These are phyloP conservation scores for Ogataea minuta DNA, from an alignment of 805 yeast genomes.

Conservation along the genomic window DNA sequence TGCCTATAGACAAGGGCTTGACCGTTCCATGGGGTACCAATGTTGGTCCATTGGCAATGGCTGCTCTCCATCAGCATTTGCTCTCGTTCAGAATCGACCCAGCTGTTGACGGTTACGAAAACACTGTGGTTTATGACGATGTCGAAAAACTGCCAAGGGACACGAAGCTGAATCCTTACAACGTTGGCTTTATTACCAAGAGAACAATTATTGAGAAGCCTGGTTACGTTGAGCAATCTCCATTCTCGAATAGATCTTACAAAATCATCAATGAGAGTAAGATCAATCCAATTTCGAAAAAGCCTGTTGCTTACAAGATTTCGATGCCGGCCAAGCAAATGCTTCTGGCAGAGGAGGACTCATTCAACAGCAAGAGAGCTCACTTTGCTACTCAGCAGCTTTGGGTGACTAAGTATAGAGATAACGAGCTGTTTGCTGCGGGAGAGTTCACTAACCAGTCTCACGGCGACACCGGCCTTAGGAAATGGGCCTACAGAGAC, in stretches of 20 bases:
- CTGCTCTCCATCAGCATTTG: conserved; percentile 82
- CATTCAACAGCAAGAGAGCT: conserved; percentile 72
- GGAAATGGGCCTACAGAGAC: conserved; percentile 64
- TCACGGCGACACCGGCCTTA: conserved; percentile 66
- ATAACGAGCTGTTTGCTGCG: conserved; percentile 71
- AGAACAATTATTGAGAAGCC: conserved; percentile 67
- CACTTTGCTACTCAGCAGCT: conserved; percentile 72
- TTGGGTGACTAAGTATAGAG: conserved; percentile 80
- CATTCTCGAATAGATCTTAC: conserved; percentile 70
- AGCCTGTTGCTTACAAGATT: conserved; percentile 76
- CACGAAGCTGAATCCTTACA: conserved; percentile 57
- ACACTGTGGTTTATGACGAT: conserved; percentile 72
- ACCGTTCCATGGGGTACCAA: conserved; percentile 72
- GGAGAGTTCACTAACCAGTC: conserved; percentile 89
- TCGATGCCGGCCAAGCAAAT: conserved; percentile 74
- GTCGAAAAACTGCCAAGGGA: conserved; percentile 58
- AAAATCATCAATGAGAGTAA: conserved; percentile 73
- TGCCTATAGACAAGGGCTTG: conserved; percentile 72
- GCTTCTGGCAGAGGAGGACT: conserved; percentile 63
- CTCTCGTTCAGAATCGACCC: conserved; percentile 79
- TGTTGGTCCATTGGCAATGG: conserved; percentile 78
- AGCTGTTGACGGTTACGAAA: conserved; percentile 77
- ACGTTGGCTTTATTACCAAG: conserved; percentile 66
- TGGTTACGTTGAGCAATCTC: conserved; percentile 70
- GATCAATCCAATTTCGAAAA: conserved; percentile 65